A percentile compares a stretch with the other conserved stretches of the same genome.
Evolutionary conservation across 2,329 filamentous ascomycete species (phyloP).

Genomic region (Pyricularia sp.): DNA sequence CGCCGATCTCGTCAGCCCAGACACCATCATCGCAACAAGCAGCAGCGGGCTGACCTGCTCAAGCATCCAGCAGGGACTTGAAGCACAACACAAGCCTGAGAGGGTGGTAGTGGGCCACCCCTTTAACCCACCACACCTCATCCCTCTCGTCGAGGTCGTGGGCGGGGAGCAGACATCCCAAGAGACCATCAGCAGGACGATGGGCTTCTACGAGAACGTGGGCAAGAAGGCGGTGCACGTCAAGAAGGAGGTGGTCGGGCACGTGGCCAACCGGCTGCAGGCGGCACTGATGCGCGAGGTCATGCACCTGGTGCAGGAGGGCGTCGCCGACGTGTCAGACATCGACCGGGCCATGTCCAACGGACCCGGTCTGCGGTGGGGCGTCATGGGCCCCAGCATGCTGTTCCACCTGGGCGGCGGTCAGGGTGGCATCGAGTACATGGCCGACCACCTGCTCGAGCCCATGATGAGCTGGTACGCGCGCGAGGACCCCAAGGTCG

Average conservation of each 20-base stretch:
- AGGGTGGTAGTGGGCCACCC: slow-evolving; percentile 34
- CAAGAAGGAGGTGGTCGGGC: slow-evolving; percentile 29
- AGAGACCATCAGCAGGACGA: slow-evolving; percentile 15
- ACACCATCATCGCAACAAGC: slow-evolving; percentile 28
- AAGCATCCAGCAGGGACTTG: not conserved
- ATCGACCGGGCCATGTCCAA: not conserved
- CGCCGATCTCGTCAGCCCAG: slow-evolving; percentile 16
- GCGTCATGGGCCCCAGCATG: not conserved
- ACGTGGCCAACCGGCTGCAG: slow-evolving; percentile 35
- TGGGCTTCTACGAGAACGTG: slow-evolving; percentile 27
- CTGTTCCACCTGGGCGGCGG: not conserved
- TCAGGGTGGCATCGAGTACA: not conserved
- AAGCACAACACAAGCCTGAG: slow-evolving; percentile 13
- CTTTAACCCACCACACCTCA: slow-evolving; percentile 38
- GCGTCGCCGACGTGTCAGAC: slow-evolving; percentile 7
- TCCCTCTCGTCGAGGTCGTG: slow-evolving; percentile 36
- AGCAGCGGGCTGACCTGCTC: slow-evolving; percentile 27
- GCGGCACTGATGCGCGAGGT: slow-evolving; percentile 26
- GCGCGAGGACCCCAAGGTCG: not conserved
- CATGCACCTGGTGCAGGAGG: slow-evolving; percentile 21
- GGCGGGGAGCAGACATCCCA: slow-evolving; percentile 21
- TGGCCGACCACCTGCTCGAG: not conserved
- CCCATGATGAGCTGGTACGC: slow-evolving; percentile 1
- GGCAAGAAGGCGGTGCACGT: slow-evolving; percentile 30
- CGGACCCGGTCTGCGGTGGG: not conserved